Evolutionary conservation across 1,284 basidiomycete genomes (phyloP), one percentile per base, ranked within the genome.

Genomic region (Boletus mariae): DNA sequence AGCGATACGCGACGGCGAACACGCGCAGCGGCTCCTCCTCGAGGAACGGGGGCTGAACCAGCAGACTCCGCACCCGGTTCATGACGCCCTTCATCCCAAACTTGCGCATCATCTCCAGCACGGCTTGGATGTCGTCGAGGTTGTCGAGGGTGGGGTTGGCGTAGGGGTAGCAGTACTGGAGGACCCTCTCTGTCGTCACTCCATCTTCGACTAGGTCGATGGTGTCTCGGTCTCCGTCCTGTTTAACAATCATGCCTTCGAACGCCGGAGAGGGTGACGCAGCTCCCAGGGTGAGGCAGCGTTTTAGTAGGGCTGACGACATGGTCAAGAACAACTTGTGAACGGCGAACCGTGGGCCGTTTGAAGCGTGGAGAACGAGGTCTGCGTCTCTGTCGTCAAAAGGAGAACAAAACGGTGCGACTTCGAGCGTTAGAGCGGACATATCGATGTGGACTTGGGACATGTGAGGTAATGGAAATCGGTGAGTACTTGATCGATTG

Each of bases 1-100:
- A 68, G 46, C 65, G 68, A 41, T 63, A 62, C 26, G 67, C 68
- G 59, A 69, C 65, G 43, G 70, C 69, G 35, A 69, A 69, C 37
- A 70, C 57, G 28, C 67, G 70, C 10, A 69, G 38, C 1, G 67
- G 67, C 32, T 71, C 66, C 41, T 56, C 35, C 7, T 69, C 59
- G 1, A 71, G 51, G 51, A 68, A 70, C 1, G 56, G 43, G 0
- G 66, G 59, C 34, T 58, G 57, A 12, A 59, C 52, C 3, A 68
- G 59, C 10, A 59, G 47, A 25, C 35, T 37, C 46, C 60, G 63
- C 29, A 70, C 66, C 8, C 68, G 59, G 31, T 54, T 48, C 64
- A 67, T 70, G 53, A 66, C n/a, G 0, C 65, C 68, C 46, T 51
- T 67, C 66, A 68, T 68, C 46, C 57, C 68, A 49, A 70, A 71